phyloP scores from a whole-genome alignment of 176 grass and related monocot genomes.

The Triticum monococcum region DNA sequence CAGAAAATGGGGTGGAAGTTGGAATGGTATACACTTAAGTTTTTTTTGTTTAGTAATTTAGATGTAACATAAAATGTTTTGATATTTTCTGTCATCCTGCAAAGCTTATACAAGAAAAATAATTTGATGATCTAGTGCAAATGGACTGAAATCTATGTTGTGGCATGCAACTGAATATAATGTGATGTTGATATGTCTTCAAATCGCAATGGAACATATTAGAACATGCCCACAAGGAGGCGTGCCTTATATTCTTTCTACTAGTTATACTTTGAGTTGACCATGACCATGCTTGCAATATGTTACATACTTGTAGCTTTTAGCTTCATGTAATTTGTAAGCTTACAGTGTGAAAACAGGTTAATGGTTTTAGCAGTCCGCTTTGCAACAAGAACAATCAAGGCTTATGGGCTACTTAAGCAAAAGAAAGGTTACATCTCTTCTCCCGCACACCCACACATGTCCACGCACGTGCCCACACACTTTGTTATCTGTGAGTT shows the following conservation, averaged over 20 bases:
- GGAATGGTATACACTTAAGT: background rate
- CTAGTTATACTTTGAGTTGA: slow-evolving; percentile 29
- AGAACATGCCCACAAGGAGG: slow-evolving; percentile 7
- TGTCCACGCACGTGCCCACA: background rate
- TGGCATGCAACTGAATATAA: background rate
- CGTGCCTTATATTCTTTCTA: background rate
- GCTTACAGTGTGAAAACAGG: slow-evolving; percentile 65
- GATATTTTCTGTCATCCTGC: background rate
- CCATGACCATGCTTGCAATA: slow-evolving; percentile 27
- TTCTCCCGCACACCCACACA: background rate
- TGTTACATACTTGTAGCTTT: slow-evolving; percentile 29
- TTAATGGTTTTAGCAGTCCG: slow-evolving; percentile 83
- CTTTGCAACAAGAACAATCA: slow-evolving; percentile 90
- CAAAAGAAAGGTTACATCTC: slow-evolving; percentile 51
- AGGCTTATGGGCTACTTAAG: slow-evolving; percentile 63
- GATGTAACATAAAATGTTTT: background rate
- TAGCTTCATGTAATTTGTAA: slow-evolving; percentile 59
- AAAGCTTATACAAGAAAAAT: background rate
- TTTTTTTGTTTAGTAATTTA: background rate
- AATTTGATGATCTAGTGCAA: slow-evolving; percentile 20
- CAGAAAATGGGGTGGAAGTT: background rate
- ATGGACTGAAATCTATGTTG: background rate
- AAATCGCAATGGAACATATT: slow-evolving; percentile 17
- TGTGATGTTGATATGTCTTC: background rate
- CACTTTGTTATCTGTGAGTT: slow-evolving; percentile 33